Evolutionary conservation across 805 yeast species (phyloP).

Genomic region (Vanderwaltozyma polyspora): DNA sequence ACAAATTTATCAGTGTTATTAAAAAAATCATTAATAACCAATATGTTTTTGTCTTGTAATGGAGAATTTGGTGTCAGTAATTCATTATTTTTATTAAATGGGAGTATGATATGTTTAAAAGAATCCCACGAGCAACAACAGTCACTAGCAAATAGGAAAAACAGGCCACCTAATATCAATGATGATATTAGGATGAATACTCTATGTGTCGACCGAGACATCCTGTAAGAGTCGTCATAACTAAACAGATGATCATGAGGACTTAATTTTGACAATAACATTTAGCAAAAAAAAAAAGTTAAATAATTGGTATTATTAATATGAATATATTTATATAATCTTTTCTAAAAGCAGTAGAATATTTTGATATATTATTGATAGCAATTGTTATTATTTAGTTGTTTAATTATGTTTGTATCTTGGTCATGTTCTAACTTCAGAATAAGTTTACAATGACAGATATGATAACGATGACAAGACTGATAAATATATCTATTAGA

Average conservation of each 20-base stretch:
- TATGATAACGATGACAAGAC: no score
- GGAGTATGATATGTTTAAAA: neutral
- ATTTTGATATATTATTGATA: no score
- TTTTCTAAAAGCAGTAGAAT: no score
- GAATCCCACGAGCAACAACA: neutral
- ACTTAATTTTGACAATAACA: no score
- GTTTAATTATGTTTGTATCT: no score
- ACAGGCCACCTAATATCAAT: neutral
- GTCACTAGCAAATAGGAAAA: neutral
- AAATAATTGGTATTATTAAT: no score
- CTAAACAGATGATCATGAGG: neutral
- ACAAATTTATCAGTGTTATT: constrained; percentile 8
- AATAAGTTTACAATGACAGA: no score
- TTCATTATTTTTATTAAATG: neutral
- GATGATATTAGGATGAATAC: neutral
- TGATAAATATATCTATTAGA: no score
- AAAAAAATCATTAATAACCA: constrained; percentile 8
- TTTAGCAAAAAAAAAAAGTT: no score
- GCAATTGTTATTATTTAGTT: no score
- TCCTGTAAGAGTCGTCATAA: neutral
- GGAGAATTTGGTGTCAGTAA: neutral
- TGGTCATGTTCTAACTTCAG: no score
- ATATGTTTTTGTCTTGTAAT: neutral
- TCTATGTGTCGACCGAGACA: neutral
- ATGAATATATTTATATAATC: no score